Percentiles rank a stretch among this genome's conserved stretches.
Conservation (phyloP, 805 yeast species). For the Yarrowia alimentaria region DNA sequence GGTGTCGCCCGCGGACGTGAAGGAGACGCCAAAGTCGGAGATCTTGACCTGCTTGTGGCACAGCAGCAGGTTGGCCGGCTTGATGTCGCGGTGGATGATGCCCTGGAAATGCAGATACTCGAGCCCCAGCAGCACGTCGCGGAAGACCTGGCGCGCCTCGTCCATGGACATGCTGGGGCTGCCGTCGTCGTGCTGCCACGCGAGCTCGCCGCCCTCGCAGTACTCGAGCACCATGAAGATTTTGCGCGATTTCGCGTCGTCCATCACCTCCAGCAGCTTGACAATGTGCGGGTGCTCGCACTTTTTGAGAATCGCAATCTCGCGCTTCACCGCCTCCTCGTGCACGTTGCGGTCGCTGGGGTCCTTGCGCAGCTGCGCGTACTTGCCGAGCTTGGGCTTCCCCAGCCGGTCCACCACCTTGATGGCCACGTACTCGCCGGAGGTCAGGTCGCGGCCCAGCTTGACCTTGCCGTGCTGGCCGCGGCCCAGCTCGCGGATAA, state of each 20-base stretch:
- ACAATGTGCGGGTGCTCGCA: conserved; percentile 94
- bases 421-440: conserved; percentile 71
- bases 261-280: conserved; percentile 77
- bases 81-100: conserved; percentile 90
- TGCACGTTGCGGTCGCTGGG: conserved; percentile 39
- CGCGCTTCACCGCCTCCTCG: conserved; percentile 76
- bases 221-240: conserved; percentile 89
- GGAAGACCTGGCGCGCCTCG: conserved; percentile 52
- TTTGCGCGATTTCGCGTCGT: conserved; percentile 77
- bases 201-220: conserved; percentile 84
- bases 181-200: conserved; percentile 32
- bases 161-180: conserved; percentile 23
- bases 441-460: conserved; percentile 71
- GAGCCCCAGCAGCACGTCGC: conserved; percentile 82
- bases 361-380: conserved; percentile 32
- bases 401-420: conserved; percentile 82
- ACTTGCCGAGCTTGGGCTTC: conserved; percentile 53
- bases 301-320: conserved; percentile 89
- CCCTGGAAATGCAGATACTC: conserved; percentile 88
- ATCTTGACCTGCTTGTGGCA: conserved; percentile 74
- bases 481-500: conserved; percentile 78
- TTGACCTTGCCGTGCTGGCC: conserved; percentile 99
- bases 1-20: conserved; percentile 49
- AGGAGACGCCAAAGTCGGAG: conserved; percentile 91
- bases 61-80: conserved; percentile 84